A percentile compares a stretch with the other conserved stretches of the same genome.
Conservation (phyloP, 1,139 yeast species). For the Protomyces pachydermus region DNA sequence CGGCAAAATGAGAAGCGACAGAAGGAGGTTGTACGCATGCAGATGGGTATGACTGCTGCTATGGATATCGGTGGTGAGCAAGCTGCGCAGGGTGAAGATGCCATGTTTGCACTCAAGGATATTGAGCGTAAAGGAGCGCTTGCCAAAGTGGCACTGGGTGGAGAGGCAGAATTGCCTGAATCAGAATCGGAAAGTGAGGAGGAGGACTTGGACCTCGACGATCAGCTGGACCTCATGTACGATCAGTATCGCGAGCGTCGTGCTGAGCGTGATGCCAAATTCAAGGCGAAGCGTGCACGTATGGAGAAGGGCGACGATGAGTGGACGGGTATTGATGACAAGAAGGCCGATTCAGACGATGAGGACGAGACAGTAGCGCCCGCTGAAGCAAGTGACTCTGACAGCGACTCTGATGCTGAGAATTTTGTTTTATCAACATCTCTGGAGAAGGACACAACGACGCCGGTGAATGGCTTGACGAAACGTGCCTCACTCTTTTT, state of each 20-base stretch:
- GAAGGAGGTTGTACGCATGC: constrained; percentile 84
- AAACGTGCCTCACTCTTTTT: constrained; percentile 70
- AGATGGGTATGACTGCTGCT: constrained; percentile 93
- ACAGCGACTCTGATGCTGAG: constrained; percentile 71
- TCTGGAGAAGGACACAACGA: constrained; percentile 46
- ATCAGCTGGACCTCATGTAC: constrained; percentile 54
- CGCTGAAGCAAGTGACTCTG: constrained; percentile 35
- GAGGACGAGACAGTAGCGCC: constrained; percentile 31
- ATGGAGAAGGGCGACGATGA: constrained; percentile 58
- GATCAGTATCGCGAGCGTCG: constrained; percentile 63
- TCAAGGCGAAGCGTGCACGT: constrained; percentile 72
- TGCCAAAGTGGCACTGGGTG: constrained; percentile 70
- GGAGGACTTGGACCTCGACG: constrained; percentile 53
- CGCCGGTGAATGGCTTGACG: constrained; percentile 52
- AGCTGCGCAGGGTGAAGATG: constrained; percentile 71
- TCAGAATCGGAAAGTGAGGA: constrained; percentile 52
- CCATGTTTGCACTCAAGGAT: constrained; percentile 70
- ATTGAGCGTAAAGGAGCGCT: constrained; percentile 85
- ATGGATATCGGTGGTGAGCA: constrained; percentile 92
- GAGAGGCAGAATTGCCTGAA: constrained; percentile 57
- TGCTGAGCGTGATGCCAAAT: constrained; percentile 74
- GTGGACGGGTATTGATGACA: constrained; percentile 70
- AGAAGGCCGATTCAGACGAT: constrained; percentile 30
- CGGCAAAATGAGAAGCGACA: constrained; percentile 76
- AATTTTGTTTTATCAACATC: constrained; percentile 57